These are phyloP conservation scores for Lactifluus echinatus DNA, from an alignment of 768 basidiomycete species.

Conservation along the genomic window DNA sequence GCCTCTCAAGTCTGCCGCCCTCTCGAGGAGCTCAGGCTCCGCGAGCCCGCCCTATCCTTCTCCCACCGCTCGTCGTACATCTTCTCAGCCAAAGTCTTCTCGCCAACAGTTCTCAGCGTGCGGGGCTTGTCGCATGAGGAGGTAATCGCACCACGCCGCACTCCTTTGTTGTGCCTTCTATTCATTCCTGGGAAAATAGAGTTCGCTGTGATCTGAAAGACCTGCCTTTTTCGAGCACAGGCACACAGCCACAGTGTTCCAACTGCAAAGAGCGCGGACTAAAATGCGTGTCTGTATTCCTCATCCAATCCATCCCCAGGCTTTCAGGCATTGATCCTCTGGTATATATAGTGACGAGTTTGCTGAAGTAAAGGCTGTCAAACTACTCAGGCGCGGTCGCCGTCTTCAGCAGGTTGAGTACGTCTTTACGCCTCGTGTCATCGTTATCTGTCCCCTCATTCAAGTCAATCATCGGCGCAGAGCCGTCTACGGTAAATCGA, in stretches of 20 bases:
- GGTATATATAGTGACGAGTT: slow-evolving; percentile 66
- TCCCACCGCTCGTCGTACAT: slow-evolving; percentile 25
- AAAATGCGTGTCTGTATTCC: slow-evolving; percentile 81
- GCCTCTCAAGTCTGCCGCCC: slow-evolving; percentile 24
- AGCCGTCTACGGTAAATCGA: slow-evolving; percentile 70
- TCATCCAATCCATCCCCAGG: background rate
- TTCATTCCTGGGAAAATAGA: slow-evolving; percentile 32
- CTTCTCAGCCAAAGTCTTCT: slow-evolving; percentile 57
- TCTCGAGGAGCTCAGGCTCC: slow-evolving; percentile 24
- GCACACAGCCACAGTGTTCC: slow-evolving; percentile 52
- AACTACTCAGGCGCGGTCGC: slow-evolving; percentile 69
- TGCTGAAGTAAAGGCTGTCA: slow-evolving; percentile 84
- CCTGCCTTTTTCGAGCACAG: slow-evolving; percentile 42
- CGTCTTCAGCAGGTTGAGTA: slow-evolving; percentile 81
- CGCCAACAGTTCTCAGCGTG: slow-evolving; percentile 89
- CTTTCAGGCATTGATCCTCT: slow-evolving; percentile 8
- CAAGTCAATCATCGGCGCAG: slow-evolving; percentile 30
- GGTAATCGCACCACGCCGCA: slow-evolving; percentile 32
- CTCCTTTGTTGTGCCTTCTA: background rate
- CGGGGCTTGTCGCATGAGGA: slow-evolving; percentile 84
- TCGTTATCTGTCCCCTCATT: background rate
- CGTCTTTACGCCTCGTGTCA: slow-evolving; percentile 26
- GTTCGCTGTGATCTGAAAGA: slow-evolving; percentile 94
- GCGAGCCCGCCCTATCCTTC: slow-evolving; percentile 28
- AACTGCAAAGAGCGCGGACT: slow-evolving; percentile 86